These are phyloP conservation scores for Leccinum subgranulosum DNA, from an alignment of 768 basidiomycete species.

Conservation along the genomic window DNA sequence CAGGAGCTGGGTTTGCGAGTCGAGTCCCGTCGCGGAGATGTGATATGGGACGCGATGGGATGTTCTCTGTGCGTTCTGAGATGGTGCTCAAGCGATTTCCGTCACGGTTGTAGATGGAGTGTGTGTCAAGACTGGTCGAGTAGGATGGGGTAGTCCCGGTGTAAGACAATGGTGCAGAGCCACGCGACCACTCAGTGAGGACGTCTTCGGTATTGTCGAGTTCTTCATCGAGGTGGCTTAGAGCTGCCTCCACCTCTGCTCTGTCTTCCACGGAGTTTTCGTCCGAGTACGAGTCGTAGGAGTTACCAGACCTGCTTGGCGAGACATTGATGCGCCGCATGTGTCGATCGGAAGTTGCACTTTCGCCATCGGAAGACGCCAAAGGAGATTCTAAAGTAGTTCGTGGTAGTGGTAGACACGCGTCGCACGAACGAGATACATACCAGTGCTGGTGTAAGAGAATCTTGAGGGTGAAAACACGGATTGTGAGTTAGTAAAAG, in stretches of 20 bases:
- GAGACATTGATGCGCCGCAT: constrained; percentile 58
- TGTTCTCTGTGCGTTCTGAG: constrained; percentile 73
- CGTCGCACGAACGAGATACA: constrained; percentile 11
- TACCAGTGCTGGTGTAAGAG: constrained; percentile 57
- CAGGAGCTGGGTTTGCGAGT: constrained; percentile 41
- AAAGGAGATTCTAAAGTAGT: constrained; percentile 40
- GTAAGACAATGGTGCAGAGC: constrained; percentile 31
- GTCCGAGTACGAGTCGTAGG: constrained; percentile 57
- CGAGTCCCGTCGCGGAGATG: constrained; percentile 34
- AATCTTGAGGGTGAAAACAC: constrained; percentile 59
- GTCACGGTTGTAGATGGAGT: constrained; percentile 36
- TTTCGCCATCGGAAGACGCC: constrained; percentile 45
- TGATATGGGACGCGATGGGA: constrained; percentile 54
- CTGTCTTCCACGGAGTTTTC: constrained; percentile 45
- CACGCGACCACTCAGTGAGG: constrained; percentile 63
- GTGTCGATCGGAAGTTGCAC: constrained; percentile 42
- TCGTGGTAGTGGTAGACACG: constrained; percentile 5
- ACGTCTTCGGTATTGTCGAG: constrained; percentile 63
- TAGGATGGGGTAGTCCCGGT: constrained; percentile 33
- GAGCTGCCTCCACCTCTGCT: constrained; percentile 63
- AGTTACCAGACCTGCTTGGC: constrained; percentile 39
- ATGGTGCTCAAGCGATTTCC: constrained; percentile 67
- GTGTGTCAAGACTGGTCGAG: constrained; percentile 38
- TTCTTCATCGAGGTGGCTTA: constrained; percentile 66
- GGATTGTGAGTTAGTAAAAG: constrained; percentile 49